Conservation (phyloP, 2,329 filamentous ascomycete genomes). For the Coniosporium tulheliwenetii region DNA sequence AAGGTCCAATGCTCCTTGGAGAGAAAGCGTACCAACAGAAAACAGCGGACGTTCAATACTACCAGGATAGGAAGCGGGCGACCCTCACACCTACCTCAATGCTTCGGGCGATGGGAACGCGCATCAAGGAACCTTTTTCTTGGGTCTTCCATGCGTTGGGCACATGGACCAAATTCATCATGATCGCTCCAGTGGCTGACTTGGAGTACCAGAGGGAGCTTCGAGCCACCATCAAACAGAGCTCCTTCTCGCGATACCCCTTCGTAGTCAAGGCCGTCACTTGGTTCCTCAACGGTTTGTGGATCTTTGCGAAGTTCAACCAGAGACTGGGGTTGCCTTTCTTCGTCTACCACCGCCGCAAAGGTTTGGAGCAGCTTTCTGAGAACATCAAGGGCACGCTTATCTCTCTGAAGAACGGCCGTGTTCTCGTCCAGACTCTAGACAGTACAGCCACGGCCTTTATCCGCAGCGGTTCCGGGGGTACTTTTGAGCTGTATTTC, state of each 20-base stretch:
- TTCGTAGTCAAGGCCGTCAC: conserved; percentile 20
- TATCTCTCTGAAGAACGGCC: conserved; percentile 29
- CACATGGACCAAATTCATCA: conserved; percentile 30
- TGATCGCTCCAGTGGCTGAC: conserved; percentile 35
- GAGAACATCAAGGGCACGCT: conserved; percentile 33
- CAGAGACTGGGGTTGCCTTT: conserved; percentile 30
- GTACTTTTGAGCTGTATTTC: conserved; percentile 17
- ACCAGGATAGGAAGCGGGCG: no score
- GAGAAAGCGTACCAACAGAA: no score
- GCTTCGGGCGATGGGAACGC: no score
- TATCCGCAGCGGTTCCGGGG: conserved; percentile 21
- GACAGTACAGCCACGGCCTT: conserved; percentile 35
- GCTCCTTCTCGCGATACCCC: conserved; percentile 16
- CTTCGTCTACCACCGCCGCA: conserved; percentile 33
- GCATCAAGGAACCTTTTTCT: conserved; percentile 18
- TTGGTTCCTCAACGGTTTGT: conserved; percentile 23
- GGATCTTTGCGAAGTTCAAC: conserved; percentile 29
- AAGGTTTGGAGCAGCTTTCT: conserved; percentile 30
- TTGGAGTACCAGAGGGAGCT: conserved; percentile 36
- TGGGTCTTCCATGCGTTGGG: conserved; percentile 28
- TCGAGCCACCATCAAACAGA: conserved; percentile 24
- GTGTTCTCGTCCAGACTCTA: conserved; percentile 29
- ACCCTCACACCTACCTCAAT: no score
- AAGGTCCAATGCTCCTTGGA: no score
- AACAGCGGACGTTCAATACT: no score